Evolutionary conservation across 192 early-diverging fungal genomes (phyloP).

Genomic region (Backusella morwellensis): DNA sequence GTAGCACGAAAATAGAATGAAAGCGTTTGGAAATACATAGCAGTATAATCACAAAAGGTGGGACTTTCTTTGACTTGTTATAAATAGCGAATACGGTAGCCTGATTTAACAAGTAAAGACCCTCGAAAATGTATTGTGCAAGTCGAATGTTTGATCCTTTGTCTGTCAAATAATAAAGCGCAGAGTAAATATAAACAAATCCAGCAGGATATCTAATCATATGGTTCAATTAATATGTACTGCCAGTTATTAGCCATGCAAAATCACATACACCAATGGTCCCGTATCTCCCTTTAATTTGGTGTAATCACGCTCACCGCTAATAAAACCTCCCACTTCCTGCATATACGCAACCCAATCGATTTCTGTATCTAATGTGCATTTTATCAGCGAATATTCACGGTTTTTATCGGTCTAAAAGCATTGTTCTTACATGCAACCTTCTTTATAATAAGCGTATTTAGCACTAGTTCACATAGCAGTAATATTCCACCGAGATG

Average conservation of each 20-base stretch:
- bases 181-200: slow-evolving; percentile 85
- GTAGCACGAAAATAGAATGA: slow-evolving; percentile 91
- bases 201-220: slow-evolving; percentile 83
- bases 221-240: neutral
- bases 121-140: slow-evolving; percentile 86
- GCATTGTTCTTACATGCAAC: slow-evolving; percentile 51
- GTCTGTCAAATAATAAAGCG: slow-evolving; percentile 65
- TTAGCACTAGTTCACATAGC: slow-evolving; percentile 48
- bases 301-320: slow-evolving; percentile 82
- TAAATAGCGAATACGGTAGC: slow-evolving; percentile 70
- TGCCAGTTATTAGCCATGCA: neutral
- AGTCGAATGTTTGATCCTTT: slow-evolving; percentile 63
- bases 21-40: slow-evolving; percentile 78
- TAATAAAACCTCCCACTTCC: slow-evolving; percentile 72
- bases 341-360: slow-evolving; percentile 98
- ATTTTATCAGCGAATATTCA: neutral
- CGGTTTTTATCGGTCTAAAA: neutral
- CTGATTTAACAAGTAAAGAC: slow-evolving; percentile 68
- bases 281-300: slow-evolving; percentile 87
- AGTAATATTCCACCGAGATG: slow-evolving; percentile 43
- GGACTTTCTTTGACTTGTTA: slow-evolving; percentile 47
- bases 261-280: slow-evolving; percentile 72
- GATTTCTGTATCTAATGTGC: slow-evolving; percentile 81
- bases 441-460: slow-evolving; percentile 55
- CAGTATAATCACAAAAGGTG: slow-evolving; percentile 61